These are phyloP conservation scores for Ormosia semicastrata DNA, from an alignment of 306 rosid species.

Conservation along the genomic window DNA sequence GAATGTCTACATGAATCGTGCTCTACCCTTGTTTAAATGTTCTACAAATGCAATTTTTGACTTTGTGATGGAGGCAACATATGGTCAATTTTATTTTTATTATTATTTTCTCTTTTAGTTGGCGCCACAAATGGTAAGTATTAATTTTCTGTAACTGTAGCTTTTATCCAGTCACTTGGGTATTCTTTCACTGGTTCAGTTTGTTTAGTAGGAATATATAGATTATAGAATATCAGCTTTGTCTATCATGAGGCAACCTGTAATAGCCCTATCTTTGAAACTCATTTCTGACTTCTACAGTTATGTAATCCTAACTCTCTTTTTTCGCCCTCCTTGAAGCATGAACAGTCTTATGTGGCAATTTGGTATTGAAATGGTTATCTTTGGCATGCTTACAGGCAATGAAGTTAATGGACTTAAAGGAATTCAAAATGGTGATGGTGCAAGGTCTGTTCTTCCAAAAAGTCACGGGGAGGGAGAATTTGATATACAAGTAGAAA, in stretches of 20 bases:
- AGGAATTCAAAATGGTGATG: constrained; percentile 33
- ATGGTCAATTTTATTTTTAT: background rate
- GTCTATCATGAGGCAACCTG: background rate
- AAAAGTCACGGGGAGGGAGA: constrained; percentile 1
- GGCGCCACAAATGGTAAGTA: background rate
- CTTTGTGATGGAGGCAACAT: background rate
- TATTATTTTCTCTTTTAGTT: too few species aligned
- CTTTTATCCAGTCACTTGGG: background rate
- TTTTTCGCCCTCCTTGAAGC: background rate
- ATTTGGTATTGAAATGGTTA: constrained; percentile 16
- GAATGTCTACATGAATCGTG: background rate
- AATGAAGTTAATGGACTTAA: constrained; percentile 26
- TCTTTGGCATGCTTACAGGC: constrained; percentile 34
- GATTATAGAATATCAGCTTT: background rate
- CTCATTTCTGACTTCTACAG: background rate
- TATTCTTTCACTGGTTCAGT: background rate
- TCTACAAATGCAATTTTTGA: background rate
- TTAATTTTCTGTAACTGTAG: background rate
- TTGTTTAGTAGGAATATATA: background rate
- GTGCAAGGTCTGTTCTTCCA: constrained; percentile 1
- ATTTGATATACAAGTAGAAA: constrained; percentile 8
- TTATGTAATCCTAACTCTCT: background rate
- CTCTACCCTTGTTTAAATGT: background rate
- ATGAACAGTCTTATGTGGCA: background rate
- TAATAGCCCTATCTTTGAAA: background rate